Evolutionary conservation across 306 rosid genomes (phyloP).

Genomic region (Cicer yamashitae): DNA sequence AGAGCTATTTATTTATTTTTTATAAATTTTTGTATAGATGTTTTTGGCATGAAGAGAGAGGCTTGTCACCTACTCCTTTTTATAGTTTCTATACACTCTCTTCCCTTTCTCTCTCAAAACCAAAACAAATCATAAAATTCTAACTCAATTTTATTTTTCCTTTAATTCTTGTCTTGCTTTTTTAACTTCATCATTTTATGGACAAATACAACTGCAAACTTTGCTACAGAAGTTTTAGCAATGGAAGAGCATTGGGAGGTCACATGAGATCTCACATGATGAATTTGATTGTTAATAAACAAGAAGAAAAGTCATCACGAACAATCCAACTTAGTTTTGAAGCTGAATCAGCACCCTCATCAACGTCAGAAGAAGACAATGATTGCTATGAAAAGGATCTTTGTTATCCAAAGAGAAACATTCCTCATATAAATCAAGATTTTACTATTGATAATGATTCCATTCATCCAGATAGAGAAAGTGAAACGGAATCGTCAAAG

Average conservation of each 20-base stretch:
- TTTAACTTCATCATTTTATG: conserved; percentile 46
- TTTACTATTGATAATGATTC: conserved; percentile 63
- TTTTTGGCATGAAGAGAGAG: conserved; percentile 58
- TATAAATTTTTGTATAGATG: neutral
- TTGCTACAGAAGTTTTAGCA: conserved; percentile 75
- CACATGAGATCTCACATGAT: conserved; percentile 98
- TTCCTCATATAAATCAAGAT: conserved; percentile 74
- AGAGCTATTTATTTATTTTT: conserved; percentile 37
- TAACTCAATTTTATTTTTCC: conserved; percentile 24
- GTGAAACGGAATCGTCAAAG: conserved; percentile 88
- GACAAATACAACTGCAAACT: conserved; percentile 85
- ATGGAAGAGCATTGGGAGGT: conserved; percentile 97
- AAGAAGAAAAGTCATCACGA: conserved; percentile 28
- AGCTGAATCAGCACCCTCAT: conserved; percentile 60
- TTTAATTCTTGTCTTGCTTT: conserved; percentile 29
- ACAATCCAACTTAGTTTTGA: conserved; percentile 55
- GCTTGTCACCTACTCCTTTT: conserved; percentile 83
- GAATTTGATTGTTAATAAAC: conserved; percentile 63
- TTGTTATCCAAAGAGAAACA: conserved; percentile 66
- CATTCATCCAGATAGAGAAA: conserved; percentile 83
- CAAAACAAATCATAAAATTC: neutral
- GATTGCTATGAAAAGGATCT: conserved; percentile 47
- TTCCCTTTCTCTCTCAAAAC: conserved; percentile 41
- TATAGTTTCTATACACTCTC: conserved; percentile 54
- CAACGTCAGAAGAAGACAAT: conserved; percentile 44